Evolutionary conservation across 1,284 basidiomycete species (phyloP).

Genomic region (Sutorius eximius): DNA sequence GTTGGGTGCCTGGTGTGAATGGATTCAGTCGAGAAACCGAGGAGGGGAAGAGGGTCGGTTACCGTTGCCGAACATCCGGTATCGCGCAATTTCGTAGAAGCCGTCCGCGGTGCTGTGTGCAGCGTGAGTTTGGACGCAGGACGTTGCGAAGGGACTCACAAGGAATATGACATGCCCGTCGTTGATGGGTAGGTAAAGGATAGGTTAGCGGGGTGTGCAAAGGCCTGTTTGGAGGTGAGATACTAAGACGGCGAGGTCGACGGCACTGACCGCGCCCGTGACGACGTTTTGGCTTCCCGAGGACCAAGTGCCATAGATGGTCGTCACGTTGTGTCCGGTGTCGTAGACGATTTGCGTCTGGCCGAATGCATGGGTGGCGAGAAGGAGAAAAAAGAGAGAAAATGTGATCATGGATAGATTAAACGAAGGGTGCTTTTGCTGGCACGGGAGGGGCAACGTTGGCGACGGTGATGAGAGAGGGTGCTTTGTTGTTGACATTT

Average conservation of each 20-base stretch:
- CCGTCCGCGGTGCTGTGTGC: conserved; percentile 60
- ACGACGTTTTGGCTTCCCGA: conserved; percentile 73
- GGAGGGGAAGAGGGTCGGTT: neutral
- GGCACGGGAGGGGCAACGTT: conserved; percentile 6
- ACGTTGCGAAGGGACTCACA: conserved; percentile 53
- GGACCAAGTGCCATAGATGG: conserved; percentile 81
- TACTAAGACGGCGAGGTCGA: no score
- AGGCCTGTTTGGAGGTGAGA: conserved; percentile 50
- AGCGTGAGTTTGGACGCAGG: conserved; percentile 12
- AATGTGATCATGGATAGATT: conserved; percentile 21
- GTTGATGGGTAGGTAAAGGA: conserved; percentile 80
- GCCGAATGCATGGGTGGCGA: conserved; percentile 37
- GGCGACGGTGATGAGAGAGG: conserved; percentile 13
- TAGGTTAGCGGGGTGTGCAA: conserved; percentile 78
- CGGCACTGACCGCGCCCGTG: conserved; percentile 65
- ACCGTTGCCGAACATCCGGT: conserved; percentile 85
- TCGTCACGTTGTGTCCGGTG: conserved; percentile 57
- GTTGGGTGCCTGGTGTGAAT: conserved; percentile 54
- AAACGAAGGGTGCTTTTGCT: conserved; percentile 1
- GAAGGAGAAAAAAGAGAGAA: conserved; percentile 21
- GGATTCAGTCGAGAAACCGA: conserved; percentile 2
- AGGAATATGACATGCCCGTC: conserved; percentile 85
- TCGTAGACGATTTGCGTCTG: conserved; percentile 38
- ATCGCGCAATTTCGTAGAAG: conserved; percentile 85
- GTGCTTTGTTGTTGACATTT: conserved; percentile 21